Conservation (phyloP, 1,139 yeast species). For the Diutina ranongensis region DNA sequence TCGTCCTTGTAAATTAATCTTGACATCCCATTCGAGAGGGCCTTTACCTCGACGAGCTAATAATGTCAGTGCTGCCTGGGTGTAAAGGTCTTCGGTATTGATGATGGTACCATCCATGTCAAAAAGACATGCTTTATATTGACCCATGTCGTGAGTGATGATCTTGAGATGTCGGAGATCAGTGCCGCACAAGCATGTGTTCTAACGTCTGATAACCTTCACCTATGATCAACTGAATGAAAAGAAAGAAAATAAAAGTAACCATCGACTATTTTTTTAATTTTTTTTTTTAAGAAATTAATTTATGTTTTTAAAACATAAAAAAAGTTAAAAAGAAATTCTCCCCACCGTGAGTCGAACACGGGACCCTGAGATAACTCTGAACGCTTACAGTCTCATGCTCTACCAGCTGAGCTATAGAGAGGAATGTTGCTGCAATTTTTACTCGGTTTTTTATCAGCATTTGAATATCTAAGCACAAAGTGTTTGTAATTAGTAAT, state of each 20-base stretch:
- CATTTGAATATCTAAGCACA: too few relatives aligned
- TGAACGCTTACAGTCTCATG: neutral
- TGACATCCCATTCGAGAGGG: constrained; percentile 81
- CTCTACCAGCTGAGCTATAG: neutral
- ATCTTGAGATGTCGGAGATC: too few relatives aligned
- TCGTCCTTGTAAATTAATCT: constrained; percentile 76
- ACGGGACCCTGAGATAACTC: neutral
- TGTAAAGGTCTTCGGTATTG: constrained; percentile 85
- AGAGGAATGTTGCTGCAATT: neutral
- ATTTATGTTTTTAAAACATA: neutral
- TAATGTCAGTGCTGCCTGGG: constrained; percentile 58
- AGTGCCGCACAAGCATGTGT: neutral
- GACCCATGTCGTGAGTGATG: too few relatives aligned
- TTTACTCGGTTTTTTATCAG: too few relatives aligned
- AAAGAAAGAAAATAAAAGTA: too few relatives aligned
- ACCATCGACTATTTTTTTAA: too few relatives aligned
- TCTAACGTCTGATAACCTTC: neutral
- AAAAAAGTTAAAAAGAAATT: neutral
- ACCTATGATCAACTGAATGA: too few relatives aligned
- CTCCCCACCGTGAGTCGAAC: neutral
- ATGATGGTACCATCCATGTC: constrained; percentile 94
- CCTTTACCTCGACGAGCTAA: constrained; percentile 62
- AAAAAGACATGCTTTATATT: constrained; percentile 73
- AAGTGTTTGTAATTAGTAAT: too few relatives aligned
- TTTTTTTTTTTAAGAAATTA: too few relatives aligned